phyloP scores from a whole-genome alignment of 176 grass and related monocot species.

The Triticum aestivum region IWGSC_CS_RefSeq_v2.1 NC_057802.1:546769722-546770221 shows the following conservation, averaged over 20 bases:
- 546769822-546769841: background rate
- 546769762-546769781: background rate
- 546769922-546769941: background rate
- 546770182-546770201: background rate
- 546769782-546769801: background rate
- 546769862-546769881: background rate
- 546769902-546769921: no score
- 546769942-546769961: slow-evolving; percentile 23
- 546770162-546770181: background rate
- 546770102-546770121: slow-evolving; percentile 99
- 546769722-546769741: slow-evolving; percentile 1
- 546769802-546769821: background rate
- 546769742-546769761: background rate
- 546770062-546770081: slow-evolving; percentile 99
- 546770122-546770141: slow-evolving; percentile 67
- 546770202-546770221: background rate
- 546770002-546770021: slow-evolving; percentile 90
- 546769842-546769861: background rate
- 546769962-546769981: slow-evolving; percentile 96
- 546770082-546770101: slow-evolving; percentile 98
- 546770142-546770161: slow-evolving; percentile 12
- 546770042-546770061: slow-evolving; percentile 96
- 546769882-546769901: background rate
- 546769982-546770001: slow-evolving; percentile 98
- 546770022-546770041: slow-evolving; percentile 86